A percentile compares a stretch with the other conserved stretches of the same genome.
Evolutionary conservation across 768 basidiomycete genomes (phyloP).

Genomic region (Termitomyces bulborhizus): DNA sequence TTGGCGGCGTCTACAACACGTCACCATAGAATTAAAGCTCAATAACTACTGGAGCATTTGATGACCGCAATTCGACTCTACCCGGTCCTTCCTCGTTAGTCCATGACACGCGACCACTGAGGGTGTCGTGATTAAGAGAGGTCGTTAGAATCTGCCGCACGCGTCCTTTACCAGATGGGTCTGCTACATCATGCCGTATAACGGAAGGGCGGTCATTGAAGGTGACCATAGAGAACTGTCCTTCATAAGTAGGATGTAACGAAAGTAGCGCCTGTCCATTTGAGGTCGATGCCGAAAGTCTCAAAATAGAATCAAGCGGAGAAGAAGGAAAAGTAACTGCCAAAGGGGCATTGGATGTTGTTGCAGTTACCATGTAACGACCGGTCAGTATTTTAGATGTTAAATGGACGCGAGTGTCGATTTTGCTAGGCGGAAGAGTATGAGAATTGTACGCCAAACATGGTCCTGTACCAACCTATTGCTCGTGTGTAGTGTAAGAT

Average conservation of each 20-base stretch:
- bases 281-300: conserved; percentile 22
- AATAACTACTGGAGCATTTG: conserved; percentile 13
- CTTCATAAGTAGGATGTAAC: conserved; percentile 33
- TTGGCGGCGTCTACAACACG: too few species aligned
- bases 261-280: conserved; percentile 27
- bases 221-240: conserved; percentile 20
- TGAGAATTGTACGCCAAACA: not conserved
- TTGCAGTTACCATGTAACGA: conserved; percentile 23
- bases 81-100: conserved; percentile 11
- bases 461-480: conserved; percentile 32
- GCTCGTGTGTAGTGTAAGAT: conserved; percentile 27
- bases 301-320: conserved; percentile 29
- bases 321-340: conserved; percentile 22
- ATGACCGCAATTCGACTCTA: conserved; percentile 9
- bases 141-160: conserved; percentile 10
- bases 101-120: conserved; percentile 16
- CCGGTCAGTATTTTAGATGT: conserved; percentile 24
- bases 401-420: conserved; percentile 27
- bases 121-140: not conserved
- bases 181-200: conserved; percentile 8
- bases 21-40: conserved; percentile 5
- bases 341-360: conserved; percentile 28
- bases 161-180: conserved; percentile 20
- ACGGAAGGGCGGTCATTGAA: conserved; percentile 9
- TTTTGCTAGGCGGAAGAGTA: conserved; percentile 17